Conservation (phyloP, 345 rosid genomes). For the Arabidopsis suecica region DNA sequence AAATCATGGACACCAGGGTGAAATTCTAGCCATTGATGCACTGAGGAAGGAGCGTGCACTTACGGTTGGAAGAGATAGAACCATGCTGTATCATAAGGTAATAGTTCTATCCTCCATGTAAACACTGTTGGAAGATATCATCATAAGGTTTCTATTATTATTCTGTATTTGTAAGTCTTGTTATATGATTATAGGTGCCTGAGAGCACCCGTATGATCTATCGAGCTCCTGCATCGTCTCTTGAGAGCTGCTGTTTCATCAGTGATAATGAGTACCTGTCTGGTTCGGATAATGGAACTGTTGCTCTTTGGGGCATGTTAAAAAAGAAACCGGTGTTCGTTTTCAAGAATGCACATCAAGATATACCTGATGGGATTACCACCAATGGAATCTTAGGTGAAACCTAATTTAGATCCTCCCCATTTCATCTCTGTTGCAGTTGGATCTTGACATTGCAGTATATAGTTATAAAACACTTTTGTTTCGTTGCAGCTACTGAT, state of each 20-base stretch:
- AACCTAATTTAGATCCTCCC: background rate
- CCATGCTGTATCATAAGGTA: slow-evolving; percentile 66
- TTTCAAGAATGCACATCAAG: slow-evolving; percentile 79
- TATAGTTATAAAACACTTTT: slow-evolving; percentile 8
- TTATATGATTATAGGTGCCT: slow-evolving; percentile 63
- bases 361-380: slow-evolving; percentile 36
- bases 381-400: slow-evolving; percentile 62
- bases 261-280: slow-evolving; percentile 81
- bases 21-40: slow-evolving; percentile 73
- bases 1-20: slow-evolving; percentile 85
- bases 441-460: slow-evolving; percentile 15
- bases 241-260: slow-evolving; percentile 93
- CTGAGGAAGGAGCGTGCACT: slow-evolving; percentile 80
- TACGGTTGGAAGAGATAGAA: slow-evolving; percentile 87
- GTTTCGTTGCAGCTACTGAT: background rate
- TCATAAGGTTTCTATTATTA: slow-evolving; percentile 7
- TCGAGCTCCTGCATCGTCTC: slow-evolving; percentile 80
- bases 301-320: slow-evolving; percentile 71
- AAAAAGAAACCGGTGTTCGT: slow-evolving; percentile 81
- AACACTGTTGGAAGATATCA: slow-evolving; percentile 1
- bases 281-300: slow-evolving; percentile 95
- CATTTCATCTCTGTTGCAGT: slow-evolving; percentile 2
- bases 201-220: slow-evolving; percentile 71
- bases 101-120: slow-evolving; percentile 5
- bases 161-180: slow-evolving; percentile 37